Percentiles rank a stretch among this genome's conserved stretches.
Evolutionary conservation across 257 asterid species (phyloP).

Genomic region (Forsythia suspensa): DNA sequence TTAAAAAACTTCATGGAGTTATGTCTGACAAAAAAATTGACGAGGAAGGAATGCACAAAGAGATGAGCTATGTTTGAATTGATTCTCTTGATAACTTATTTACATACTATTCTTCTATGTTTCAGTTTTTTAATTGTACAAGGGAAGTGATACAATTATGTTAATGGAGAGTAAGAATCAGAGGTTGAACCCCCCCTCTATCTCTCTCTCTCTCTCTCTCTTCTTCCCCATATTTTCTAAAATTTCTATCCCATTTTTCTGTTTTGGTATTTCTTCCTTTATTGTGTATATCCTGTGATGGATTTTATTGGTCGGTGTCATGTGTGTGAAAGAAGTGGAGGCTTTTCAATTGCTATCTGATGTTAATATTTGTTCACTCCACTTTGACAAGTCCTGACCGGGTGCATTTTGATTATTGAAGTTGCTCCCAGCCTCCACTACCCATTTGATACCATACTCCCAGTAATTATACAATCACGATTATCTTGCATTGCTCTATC

Average conservation of each 20-base stretch:
- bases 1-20: neutral
- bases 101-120: neutral
- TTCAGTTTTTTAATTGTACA: too few relatives aligned
- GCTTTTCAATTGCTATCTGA: neutral
- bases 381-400: neutral
- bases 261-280: neutral
- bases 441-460: neutral
- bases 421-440: neutral
- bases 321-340: neutral
- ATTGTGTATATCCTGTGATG: neutral
- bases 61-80: slow-evolving; percentile 4
- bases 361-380: neutral
- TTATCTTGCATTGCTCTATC: neutral
- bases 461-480: neutral
- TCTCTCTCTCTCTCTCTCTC: neutral
- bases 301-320: neutral
- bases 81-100: neutral
- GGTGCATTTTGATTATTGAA: neutral
- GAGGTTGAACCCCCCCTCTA: neutral
- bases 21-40: neutral
- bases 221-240: neutral
- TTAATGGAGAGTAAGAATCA: neutral
- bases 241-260: neutral
- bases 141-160: neutral
- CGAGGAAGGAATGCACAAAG: neutral